Evolutionary conservation across 805 yeast species (phyloP), one percentile per base, ranked within the genome.

Genomic region (Zygosaccharomyces rouxii): DNA sequence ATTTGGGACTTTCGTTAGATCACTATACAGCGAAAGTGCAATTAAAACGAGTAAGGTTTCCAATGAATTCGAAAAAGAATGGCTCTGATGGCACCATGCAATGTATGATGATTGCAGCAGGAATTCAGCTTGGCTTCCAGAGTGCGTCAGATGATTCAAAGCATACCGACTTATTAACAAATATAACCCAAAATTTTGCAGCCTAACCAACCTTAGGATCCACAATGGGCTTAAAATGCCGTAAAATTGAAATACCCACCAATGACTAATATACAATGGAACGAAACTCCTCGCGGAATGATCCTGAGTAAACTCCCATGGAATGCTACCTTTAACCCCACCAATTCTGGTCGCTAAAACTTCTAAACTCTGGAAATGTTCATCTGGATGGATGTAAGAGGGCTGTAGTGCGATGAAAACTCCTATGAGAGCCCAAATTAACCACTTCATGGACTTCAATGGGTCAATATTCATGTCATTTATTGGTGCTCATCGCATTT

Each of bases 301-400:
- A 1, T 65, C 71, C 1, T 67, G 46, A 4, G 68, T 57, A 67
- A 87, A 94, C 63, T 92, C 99, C 99, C 99, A 92, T 0, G 97
- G 90, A 0, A 75, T 58, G 11, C 73, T 70, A 7, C 60, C 58
- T 7, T 45, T 45, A 2, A 42, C 42, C 3, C 51, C 48, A 10
- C 45, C 42, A n/a, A 55, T 43, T 23, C 42, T 35, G 3, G 38
- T 44, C 7, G 53, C 50, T 21, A 92, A 60, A 0, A 85, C 84
- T 63, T 89, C 95, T 42, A 95, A 77, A n/a, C 83, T 79, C 64
- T 95, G 99, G 64, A 88, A 87, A 64, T 90, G 97, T 69, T 94
- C 99, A 72, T 94, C 99, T 0, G 99, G 99, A 57, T 95, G 99
- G 42, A 94, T 82, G 62, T 95, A 94, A 0, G 97, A 87, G 26